phyloP scores from a whole-genome alignment of 257 asterid species.

The Nicotiana obtusifolia region DNA sequence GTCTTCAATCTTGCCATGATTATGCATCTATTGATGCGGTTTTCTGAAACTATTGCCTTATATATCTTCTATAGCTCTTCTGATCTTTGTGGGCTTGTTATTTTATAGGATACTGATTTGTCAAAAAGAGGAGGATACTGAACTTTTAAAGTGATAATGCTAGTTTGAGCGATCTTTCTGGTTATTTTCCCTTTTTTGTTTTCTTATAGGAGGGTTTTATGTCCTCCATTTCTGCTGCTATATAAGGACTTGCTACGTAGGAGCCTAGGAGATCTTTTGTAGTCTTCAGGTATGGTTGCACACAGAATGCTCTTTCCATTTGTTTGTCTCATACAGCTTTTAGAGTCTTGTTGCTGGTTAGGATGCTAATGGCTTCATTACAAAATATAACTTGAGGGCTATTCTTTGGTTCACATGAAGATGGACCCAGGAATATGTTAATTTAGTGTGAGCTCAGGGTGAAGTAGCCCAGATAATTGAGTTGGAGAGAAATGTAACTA shows the following conservation, averaged over 20 bases:
- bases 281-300: not conserved
- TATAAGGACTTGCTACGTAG: not conserved
- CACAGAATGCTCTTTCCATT: not conserved
- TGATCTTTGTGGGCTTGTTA: not conserved
- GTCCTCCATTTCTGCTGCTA: not conserved
- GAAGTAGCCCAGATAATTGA: not conserved
- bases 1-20: not conserved
- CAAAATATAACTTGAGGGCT: not conserved
- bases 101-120: not conserved
- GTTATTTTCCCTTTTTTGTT: not conserved
- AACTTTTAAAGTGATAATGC: not conserved
- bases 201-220: not conserved
- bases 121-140: not conserved
- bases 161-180: not conserved
- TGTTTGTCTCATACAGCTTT: not conserved
- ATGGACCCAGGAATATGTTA: not conserved
- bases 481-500: not conserved
- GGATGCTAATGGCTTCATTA: conserved; percentile 6
- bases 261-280: not conserved
- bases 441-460: not conserved
- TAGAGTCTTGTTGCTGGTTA: not conserved
- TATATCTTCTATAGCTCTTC: not conserved
- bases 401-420: conserved; percentile 6
- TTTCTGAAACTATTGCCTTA: not conserved
- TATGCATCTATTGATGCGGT: not conserved